These are phyloP conservation scores for Podospora didyma DNA, from an alignment of 495 filamentous ascomycete genomes.

Conservation along the genomic window DNA sequence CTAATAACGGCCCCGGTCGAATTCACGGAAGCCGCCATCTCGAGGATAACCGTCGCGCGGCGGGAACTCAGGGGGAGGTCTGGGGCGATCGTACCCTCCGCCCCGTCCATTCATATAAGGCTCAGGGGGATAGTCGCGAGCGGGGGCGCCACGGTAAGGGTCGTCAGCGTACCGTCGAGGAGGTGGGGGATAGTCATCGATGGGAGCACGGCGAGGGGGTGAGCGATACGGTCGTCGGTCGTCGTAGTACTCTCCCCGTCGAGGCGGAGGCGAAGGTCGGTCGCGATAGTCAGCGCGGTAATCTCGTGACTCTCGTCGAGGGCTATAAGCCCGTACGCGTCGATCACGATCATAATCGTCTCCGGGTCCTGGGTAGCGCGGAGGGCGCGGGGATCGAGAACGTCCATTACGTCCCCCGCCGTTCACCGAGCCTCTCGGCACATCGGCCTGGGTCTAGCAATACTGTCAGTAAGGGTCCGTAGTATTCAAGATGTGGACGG, in stretches of 20 bases:
- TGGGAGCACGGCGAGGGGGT: constrained; percentile 65
- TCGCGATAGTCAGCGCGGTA: constrained; percentile 77
- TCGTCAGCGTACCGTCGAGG: constrained; percentile 56
- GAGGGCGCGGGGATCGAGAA: constrained; percentile 59
- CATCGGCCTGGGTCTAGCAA: constrained; percentile 53
- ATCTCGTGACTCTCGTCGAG: constrained; percentile 54
- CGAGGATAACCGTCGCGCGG: constrained; percentile 50
- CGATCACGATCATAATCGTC: constrained; percentile 77
- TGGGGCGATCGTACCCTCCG: constrained; percentile 53
- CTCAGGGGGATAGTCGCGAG: constrained; percentile 58
- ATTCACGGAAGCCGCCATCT: constrained; percentile 43
- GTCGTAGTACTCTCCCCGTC: constrained; percentile 76
- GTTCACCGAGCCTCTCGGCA: constrained; percentile 51
- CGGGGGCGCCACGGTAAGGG: constrained; percentile 44
- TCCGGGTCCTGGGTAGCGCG: constrained; percentile 57
- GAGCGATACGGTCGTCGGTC: constrained; percentile 69
- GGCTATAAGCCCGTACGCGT: constrained; percentile 78
- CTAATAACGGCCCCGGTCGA: constrained; percentile 41
- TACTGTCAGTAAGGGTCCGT: not conserved
- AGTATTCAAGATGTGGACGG: not conserved
- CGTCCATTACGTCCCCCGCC: constrained; percentile 58
- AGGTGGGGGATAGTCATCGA: constrained; percentile 75
- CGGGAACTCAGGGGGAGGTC: constrained; percentile 49
- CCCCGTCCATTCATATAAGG: constrained; percentile 61
- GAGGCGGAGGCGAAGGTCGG: constrained; percentile 57